Evolutionary conservation across 73 alveolate genomes (phyloP).

Genomic region (Paramecium pentaurelia): DNA sequence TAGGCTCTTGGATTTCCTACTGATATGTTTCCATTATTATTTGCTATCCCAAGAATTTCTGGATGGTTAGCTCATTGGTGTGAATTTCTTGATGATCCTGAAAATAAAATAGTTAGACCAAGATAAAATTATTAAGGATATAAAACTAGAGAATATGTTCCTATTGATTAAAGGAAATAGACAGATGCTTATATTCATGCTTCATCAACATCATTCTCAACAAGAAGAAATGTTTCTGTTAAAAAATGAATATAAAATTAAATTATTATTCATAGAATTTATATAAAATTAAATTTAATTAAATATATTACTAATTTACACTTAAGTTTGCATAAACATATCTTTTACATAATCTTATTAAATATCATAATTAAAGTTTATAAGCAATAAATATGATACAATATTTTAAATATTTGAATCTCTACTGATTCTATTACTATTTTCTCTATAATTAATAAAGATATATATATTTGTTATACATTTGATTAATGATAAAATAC

Average conservation of each 20-base stretch:
- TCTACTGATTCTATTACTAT: too few relatives aligned
- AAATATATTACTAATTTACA: too few relatives aligned
- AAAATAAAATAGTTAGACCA: constrained; percentile 84
- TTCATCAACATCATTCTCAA: constrained; percentile 13
- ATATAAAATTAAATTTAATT: too few relatives aligned
- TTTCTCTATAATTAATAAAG: too few relatives aligned
- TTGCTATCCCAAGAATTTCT: constrained; percentile 86
- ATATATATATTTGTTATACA: too few relatives aligned
- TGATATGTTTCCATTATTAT: constrained; percentile 88
- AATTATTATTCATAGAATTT: not conserved
- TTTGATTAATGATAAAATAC: too few relatives aligned
- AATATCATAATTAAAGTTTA: too few relatives aligned
- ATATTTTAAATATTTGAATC: too few relatives aligned
- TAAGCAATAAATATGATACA: too few relatives aligned
- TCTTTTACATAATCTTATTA: too few relatives aligned
- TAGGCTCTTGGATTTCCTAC: constrained; percentile 90
- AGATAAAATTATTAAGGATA: constrained; percentile 84
- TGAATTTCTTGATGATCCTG: constrained; percentile 89
- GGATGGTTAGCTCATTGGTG: constrained; percentile 94
- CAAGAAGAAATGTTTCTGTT: constrained; percentile 24
- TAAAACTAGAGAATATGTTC: constrained; percentile 73
- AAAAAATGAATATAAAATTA: not conserved
- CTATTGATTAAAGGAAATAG: constrained; percentile 65
- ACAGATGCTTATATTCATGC: not conserved
- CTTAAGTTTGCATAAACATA: too few relatives aligned